Conservation (phyloP, 768 basidiomycete species). For the Lactarius psammicola region DNA sequence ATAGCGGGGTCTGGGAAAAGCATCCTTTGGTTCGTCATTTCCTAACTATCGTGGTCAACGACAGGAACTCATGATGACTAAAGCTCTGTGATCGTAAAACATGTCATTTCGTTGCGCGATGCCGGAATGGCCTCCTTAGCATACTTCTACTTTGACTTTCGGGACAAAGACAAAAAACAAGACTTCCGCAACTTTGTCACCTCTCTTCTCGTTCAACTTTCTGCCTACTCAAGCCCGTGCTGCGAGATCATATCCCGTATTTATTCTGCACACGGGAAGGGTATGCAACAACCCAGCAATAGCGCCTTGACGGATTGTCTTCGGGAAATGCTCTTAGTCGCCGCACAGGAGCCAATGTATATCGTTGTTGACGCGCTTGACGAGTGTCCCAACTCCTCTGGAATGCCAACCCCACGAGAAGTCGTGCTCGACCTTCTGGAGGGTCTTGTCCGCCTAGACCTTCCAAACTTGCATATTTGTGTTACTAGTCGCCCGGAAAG, state of each 20-base stretch:
- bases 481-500: background rate
- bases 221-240: background rate
- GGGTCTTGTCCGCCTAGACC: background rate
- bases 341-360: background rate
- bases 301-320: background rate
- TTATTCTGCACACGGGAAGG: background rate
- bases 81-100: background rate
- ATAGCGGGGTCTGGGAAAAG: background rate
- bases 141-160: background rate
- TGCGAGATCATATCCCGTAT: background rate
- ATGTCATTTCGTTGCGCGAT: background rate
- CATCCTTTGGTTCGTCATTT: background rate
- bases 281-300: background rate
- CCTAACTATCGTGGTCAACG: background rate
- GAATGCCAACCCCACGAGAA: background rate
- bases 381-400: background rate
- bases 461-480: background rate
- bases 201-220: background rate
- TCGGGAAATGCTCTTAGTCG: background rate
- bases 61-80: background rate
- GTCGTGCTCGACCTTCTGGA: background rate
- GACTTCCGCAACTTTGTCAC: background rate
- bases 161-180: background rate
- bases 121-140: background rate
- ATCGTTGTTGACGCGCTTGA: background rate